Base-by-base conservation (phyloP, 495 filamentous ascomycete species). In the Letharia lupina region DNA sequence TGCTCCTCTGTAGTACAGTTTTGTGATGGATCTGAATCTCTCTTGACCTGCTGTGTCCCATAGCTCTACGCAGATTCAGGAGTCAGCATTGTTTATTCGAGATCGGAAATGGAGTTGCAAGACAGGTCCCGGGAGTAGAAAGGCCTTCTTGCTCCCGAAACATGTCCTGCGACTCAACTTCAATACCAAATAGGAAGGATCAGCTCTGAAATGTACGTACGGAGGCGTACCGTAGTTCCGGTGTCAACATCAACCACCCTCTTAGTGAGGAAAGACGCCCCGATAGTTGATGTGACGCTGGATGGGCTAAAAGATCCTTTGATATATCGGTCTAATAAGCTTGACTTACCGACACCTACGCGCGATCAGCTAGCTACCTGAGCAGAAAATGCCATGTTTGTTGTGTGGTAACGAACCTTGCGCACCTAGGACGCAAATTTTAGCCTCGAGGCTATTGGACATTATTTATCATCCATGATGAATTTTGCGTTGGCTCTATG, bases 31-130 rank as follows among this genome's bases (percentile, higher is more conserved):
- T 65, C 94, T 88, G 75, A 97, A 98, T 16, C 94, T 86, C 79
- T 98, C 94, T 71, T 97, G 94, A 56, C 94, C 94, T 60, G 93
- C 94, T 68, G 91, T 95, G 70, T 95, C 90, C 91, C 93, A 96
- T 62, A 96, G 92, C 76, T 96, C 37, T 8, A 4, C 8, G 8
- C 4, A 4, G 37, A 39, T 39, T 39, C 8, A 4, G 37, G 37
- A 39, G 37, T 39, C 37, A 39, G 37, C 8, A 39, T 39, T 4
- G 4, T 8, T 39, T 8, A 4, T 39, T 39, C 8, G 37, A 8
- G 37, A 39, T 39, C 37, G 37, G 37, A 39, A 4, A 39, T 8
- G 37, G 37, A 39, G 37, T 39, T 8, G 37, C 8, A 8, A 39
- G 37, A 39, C 37, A 39, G 37, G 37, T 39, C 37, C 37, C 37